Base-by-base conservation (phyloP, 345 rosid genomes). In the Chamaenerion angustifolium region DNA sequence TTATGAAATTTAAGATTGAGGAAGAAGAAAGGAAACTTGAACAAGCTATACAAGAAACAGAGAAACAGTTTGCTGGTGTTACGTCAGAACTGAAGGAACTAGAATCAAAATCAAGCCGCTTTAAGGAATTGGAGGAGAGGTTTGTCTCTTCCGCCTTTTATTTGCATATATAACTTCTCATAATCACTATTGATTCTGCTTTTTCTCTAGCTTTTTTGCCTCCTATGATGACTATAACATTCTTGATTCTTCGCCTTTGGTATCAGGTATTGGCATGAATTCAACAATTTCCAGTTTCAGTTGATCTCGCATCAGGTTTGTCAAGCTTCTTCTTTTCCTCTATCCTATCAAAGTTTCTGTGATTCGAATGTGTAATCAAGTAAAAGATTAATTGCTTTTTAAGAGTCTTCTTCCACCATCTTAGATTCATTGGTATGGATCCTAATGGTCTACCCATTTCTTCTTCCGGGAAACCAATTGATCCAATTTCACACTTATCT, bases 231-330 rank as follows among this genome's bases (percentile, higher is more conserved):
- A n/a, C n/a, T 18, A 19, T 14, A 8, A 51, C 10, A 8, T 49
- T 42, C 6, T 46, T 56, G 56, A 46, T n/a, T 40, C 57, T 50
- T n/a, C n/a, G n/a, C n/a, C n/a, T n/a, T 49, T 31, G 70, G 51
- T 63, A 48, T 62, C 80, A 89, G 97, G 81, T 89, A 89, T 59
- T 89, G 95, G 97, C 97, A 85, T 55, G 97, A 89, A 76, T 83
- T 85, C 77, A 92, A 87, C 62, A 92, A 83, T 62, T 92, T 92
- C 59, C 98, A 92, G 57, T 92, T 82, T 76, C 98, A 82, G 55
- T 56, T 84, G 55, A 80, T 78, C 55, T 74, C 95, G 47, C 86
- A 92, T 59, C 98, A 83, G 96, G 98, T 80, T 57, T n/a, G n/a
- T n/a, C n/a, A n/a, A n/a, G n/a, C n/a, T n/a, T n/a, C n/a, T n/a